Percentiles rank a stretch among this genome's conserved stretches.
Conservation (phyloP, 116 monocot species). For the Iris pallida region DNA sequence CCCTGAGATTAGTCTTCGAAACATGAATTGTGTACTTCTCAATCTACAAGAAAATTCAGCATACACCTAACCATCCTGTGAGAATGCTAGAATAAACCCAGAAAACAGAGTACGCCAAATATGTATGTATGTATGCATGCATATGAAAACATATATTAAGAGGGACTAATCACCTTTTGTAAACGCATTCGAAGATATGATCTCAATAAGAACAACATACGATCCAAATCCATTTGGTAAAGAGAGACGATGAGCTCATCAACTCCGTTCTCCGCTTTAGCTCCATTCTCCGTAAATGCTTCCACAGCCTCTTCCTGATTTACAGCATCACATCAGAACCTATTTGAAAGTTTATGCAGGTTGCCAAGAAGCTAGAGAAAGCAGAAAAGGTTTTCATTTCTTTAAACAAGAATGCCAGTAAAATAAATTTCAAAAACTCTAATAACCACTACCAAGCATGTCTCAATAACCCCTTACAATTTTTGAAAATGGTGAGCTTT, state of each 20-base stretch:
- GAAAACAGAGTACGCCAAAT: background rate
- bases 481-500: too few species aligned
- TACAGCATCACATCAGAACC: background rate
- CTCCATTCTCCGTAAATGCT: constrained; percentile 30
- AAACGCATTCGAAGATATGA: constrained; percentile 87
- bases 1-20: constrained; percentile 59
- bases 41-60: constrained; percentile 39
- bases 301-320: constrained; percentile 83
- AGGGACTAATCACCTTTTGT: constrained; percentile 60
- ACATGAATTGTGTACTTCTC: constrained; percentile 77
- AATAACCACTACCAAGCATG: too few species aligned
- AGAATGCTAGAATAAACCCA: too few species aligned
- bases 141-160: background rate
- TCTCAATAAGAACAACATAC: constrained; percentile 70
- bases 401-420: background rate
- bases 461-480: too few species aligned
- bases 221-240: constrained; percentile 90
- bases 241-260: constrained; percentile 84
- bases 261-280: constrained; percentile 16
- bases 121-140: background rate
- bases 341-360: too few species aligned
- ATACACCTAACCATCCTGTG: background rate
- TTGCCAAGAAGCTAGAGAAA: background rate
- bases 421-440: too few species aligned
- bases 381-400: background rate